phyloP scores from a whole-genome alignment of 768 basidiomycete species.

The Tricholoma hemisulphureum region DNA sequence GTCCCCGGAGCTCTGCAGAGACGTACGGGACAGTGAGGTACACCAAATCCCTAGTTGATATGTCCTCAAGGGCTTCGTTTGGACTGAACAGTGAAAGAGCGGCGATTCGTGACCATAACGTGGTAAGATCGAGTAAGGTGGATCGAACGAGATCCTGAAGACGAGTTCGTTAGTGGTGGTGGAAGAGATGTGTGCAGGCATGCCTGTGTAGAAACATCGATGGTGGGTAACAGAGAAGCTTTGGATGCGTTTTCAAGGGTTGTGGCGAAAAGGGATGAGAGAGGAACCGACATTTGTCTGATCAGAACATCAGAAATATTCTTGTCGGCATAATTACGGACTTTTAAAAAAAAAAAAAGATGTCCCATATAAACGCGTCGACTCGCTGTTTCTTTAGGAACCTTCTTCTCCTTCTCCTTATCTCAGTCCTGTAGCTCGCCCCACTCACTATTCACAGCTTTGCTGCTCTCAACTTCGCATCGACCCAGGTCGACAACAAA shows the following conservation, averaged over 20 bases:
- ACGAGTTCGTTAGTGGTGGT: neutral
- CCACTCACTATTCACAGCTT: neutral
- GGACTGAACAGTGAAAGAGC: conserved; percentile 75
- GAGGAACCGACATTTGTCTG: conserved; percentile 27
- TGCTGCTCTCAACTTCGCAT: neutral
- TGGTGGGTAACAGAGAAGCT: conserved; percentile 37
- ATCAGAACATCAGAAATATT: neutral
- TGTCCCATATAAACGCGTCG: neutral
- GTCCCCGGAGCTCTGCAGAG: conserved; percentile 61
- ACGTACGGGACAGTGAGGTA: conserved; percentile 76
- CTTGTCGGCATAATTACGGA: neutral
- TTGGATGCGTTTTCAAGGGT: conserved; percentile 39
- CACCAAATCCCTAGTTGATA: conserved; percentile 70
- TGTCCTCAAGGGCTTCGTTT: conserved; percentile 82
- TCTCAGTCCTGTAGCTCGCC: neutral
- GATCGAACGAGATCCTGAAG: conserved; percentile 57
- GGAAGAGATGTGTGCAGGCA: neutral
- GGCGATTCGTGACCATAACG: conserved; percentile 51
- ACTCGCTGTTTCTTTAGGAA: neutral
- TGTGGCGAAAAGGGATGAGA: conserved; percentile 37
- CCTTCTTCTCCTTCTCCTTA: neutral
- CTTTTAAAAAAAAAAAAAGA: conserved; percentile 2
- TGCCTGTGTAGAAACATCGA: conserved; percentile 46
- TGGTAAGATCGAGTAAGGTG: conserved; percentile 54
- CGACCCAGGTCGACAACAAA: neutral